Conservation (phyloP, 106 monocot species). For the Dioscorea alata region DNA sequence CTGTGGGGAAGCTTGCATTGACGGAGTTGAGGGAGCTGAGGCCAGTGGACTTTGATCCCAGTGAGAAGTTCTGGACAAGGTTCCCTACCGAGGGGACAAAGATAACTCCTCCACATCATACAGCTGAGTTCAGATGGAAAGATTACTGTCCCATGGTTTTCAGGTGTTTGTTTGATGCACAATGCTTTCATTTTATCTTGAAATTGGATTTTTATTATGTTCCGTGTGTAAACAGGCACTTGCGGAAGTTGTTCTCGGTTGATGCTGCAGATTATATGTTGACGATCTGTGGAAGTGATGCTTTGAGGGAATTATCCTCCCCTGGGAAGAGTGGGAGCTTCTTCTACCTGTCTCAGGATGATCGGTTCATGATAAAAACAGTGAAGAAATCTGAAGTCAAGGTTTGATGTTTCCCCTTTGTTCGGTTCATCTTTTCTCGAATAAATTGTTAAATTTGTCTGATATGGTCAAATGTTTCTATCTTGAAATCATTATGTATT, state of each 20-base stretch:
- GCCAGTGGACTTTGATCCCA: slow-evolving; percentile 62
- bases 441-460: not conserved
- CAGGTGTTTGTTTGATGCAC: slow-evolving; percentile 30
- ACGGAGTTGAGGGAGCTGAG: slow-evolving; percentile 50
- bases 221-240: slow-evolving; percentile 28
- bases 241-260: slow-evolving; percentile 73
- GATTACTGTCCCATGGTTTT: slow-evolving; percentile 95
- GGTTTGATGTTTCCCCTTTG: slow-evolving; percentile 23
- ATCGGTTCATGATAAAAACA: slow-evolving; percentile 93
- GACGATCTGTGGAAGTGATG: slow-evolving; percentile 85
- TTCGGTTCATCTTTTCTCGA: not conserved
- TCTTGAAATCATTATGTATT: too few species aligned
- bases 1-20: slow-evolving; percentile 58
- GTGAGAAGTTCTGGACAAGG: slow-evolving; percentile 84
- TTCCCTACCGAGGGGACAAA: slow-evolving; percentile 89
- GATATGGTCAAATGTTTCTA: not conserved
- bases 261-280: slow-evolving; percentile 91
- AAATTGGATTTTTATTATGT: not conserved
- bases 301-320: slow-evolving; percentile 78
- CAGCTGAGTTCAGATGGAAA: slow-evolving; percentile 84
- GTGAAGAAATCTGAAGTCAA: slow-evolving; percentile 94
- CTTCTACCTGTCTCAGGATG: slow-evolving; percentile 92
- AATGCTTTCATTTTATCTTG: too few species aligned
- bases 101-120: slow-evolving; percentile 74
- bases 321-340: slow-evolving; percentile 95